A percentile compares a stretch with the other conserved stretches of the same genome.
phyloP scores from a whole-genome alignment of 257 asterid species.

The Solanum tarijense region DNA sequence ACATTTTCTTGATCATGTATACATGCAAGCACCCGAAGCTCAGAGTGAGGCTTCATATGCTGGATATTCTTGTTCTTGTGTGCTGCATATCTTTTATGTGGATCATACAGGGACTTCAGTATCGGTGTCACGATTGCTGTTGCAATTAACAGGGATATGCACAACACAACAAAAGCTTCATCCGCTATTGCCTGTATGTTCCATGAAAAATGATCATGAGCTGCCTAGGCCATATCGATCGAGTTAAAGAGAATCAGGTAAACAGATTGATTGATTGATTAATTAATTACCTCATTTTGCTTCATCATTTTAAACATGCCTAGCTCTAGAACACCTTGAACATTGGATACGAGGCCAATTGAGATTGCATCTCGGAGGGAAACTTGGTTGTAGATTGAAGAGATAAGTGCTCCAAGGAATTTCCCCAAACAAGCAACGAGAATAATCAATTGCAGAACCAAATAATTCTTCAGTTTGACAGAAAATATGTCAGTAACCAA shows the following conservation, averaged over 20 bases:
- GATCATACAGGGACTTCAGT: conserved; percentile 14
- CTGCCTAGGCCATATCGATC: background rate
- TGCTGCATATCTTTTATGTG: conserved; percentile 7
- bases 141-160: conserved; percentile 4
- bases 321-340: conserved; percentile 34
- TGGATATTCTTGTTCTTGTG: conserved; percentile 11
- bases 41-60: conserved; percentile 18
- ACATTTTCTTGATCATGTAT: conserved; percentile 26
- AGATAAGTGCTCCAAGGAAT: conserved; percentile 26
- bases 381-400: conserved; percentile 8
- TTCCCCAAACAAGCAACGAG: conserved; percentile 25
- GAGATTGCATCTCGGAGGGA: conserved; percentile 21
- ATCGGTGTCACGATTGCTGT: background rate
- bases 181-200: conserved; percentile 19
- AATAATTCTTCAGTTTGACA: conserved; percentile 3
- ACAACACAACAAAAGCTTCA: conserved; percentile 12
- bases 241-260: background rate
- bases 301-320: conserved; percentile 26
- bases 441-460: conserved; percentile 13
- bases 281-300: conserved; percentile 10
- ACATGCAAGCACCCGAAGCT: conserved; percentile 18
- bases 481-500: conserved; percentile 19
- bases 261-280: background rate
- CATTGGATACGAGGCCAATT: conserved; percentile 24
- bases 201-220: background rate